phyloP scores from a whole-genome alignment of 139 green algal species.

The Closterium sp. region DNA sequence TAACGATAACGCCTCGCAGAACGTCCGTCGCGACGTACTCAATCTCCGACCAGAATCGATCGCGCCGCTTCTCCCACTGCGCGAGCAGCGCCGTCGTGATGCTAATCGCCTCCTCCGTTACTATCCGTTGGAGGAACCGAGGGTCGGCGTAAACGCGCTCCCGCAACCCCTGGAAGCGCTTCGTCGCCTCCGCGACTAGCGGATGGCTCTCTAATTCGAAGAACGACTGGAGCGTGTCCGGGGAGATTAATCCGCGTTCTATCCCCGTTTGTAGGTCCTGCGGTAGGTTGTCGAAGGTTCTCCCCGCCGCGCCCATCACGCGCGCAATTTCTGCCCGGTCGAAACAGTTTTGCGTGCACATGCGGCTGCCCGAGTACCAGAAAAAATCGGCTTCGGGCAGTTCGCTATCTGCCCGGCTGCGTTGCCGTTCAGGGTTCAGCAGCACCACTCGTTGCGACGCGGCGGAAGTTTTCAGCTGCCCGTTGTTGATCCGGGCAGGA shows the following conservation, averaged over 20 bases:
- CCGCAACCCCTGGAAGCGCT: slow-evolving; percentile 28
- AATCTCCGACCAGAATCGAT: slow-evolving; percentile 47
- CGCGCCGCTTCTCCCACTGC: slow-evolving; percentile 41
- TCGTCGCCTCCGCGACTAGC: slow-evolving; percentile 15
- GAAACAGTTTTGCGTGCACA: slow-evolving; percentile 48
- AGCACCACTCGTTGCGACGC: slow-evolving; percentile 27
- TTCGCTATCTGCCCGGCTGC: slow-evolving; percentile 1
- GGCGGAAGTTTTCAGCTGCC: slow-evolving; percentile 22
- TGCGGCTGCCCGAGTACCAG: slow-evolving; percentile 43
- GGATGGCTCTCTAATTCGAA: slow-evolving; percentile 38
- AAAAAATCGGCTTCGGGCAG: slow-evolving; percentile 47
- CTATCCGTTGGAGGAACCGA: slow-evolving; percentile 40
- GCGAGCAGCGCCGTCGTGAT: slow-evolving; percentile 48
- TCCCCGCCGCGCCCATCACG: slow-evolving; percentile 42
- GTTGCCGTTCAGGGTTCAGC: slow-evolving; percentile 48
- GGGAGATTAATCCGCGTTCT: slow-evolving; percentile 39
- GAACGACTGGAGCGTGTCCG: slow-evolving; percentile 40
- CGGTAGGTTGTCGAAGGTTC: slow-evolving; percentile 23
- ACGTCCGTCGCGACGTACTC: slow-evolving; percentile 50
- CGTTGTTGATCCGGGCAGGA: slow-evolving; percentile 20
- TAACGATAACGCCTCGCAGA: slow-evolving; percentile 29
- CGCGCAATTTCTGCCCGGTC: slow-evolving; percentile 48
- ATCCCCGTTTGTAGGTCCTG: slow-evolving; percentile 46
- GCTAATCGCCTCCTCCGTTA: slow-evolving; percentile 47
- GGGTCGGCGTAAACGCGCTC: slow-evolving; percentile 45